These are phyloP conservation scores for Tolypocladium sp. DNA, from an alignment of 2,329 filamentous ascomycete species.

Conservation along the genomic window DNA sequence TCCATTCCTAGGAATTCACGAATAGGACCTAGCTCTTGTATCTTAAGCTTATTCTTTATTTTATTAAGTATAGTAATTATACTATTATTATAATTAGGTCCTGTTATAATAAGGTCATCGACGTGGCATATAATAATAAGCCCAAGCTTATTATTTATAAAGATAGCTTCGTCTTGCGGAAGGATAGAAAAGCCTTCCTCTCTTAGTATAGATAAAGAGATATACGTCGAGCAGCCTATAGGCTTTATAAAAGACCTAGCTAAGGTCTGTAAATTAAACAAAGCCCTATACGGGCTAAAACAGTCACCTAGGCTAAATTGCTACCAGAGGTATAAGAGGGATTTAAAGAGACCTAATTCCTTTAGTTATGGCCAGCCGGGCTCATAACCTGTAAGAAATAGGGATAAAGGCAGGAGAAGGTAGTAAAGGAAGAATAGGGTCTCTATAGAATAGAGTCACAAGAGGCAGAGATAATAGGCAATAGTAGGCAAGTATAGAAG, in stretches of 20 bases:
- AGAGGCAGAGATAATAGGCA: too few species aligned
- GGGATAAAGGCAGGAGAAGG: too few species aligned
- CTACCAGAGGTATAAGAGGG: too few species aligned
- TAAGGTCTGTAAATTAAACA: too few species aligned
- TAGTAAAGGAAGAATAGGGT: too few species aligned
- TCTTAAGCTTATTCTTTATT: neutral
- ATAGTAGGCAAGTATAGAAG: too few species aligned
- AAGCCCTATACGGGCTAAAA: too few species aligned
- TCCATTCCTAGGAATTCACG: neutral
- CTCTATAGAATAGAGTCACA: too few species aligned
- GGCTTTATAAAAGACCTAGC: too few species aligned
- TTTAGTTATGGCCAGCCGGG: neutral
- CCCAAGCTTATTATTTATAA: neutral
- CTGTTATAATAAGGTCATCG: neutral
- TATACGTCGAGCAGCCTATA: too few species aligned
- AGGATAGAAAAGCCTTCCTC: neutral
- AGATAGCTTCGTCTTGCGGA: neutral
- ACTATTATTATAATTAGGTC: neutral
- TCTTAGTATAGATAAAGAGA: neutral
- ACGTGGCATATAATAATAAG: neutral
- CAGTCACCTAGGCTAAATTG: too few species aligned
- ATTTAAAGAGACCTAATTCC: neutral
- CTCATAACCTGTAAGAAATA: neutral
- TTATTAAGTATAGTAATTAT: neutral
- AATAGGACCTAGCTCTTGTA: constrained; percentile 1